Evolutionary conservation across 2,329 filamentous ascomycete species (phyloP), one percentile per base, ranked within the genome.

Genomic region (Ustulina deusta): DNA sequence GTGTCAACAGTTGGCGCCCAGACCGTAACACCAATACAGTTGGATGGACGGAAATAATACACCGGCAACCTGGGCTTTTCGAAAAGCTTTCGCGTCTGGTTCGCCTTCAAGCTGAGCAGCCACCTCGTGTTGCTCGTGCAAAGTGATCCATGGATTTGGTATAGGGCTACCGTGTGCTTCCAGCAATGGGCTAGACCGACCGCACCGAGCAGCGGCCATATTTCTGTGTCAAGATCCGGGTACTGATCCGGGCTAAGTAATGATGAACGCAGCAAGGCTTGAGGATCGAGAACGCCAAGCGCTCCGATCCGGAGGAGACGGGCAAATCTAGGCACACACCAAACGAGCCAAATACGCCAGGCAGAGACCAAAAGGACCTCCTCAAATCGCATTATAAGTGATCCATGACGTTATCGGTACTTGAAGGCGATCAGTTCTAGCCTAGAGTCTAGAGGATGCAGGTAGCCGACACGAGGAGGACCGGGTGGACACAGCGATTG

Each of bases 331-430:
- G 25, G 38, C 32, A n/a, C 51, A 7, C 10, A n/a, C 51, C 32
- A 22, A 22, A 54, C 25, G 29, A 3, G 17, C 49, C n/a, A 7
- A 56, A 27, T 27, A 13, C 20, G 22, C 34, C 11, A 15, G 20
- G 25, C 10, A n/a, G 29, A 7, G 22, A 6, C 34, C n/a, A 56
- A 40, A 56, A 62, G 42, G 44, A 27, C 25, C 17, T 29, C 40
- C 42, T 58, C 25, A 44, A 25, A 38, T 60, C n/a, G 56, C 51
- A 49, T 29, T 34, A 38, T 48, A 38, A 27, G n/a, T 36, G 46
- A 22, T 36, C 34, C 36, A 42, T 60, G 61, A 62, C 61, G 42
- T n/a, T 57, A 62, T 60, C 65, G 68, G 68, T 58, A 70, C 68
- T 65, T 62, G 36, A 36, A 42, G 54, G 15, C 61, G 65, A 68